Evolutionary conservation across 2,329 filamentous ascomycete species (phyloP), one percentile per base, ranked within the genome.

Genomic region (Pyricularia sp.): DNA sequence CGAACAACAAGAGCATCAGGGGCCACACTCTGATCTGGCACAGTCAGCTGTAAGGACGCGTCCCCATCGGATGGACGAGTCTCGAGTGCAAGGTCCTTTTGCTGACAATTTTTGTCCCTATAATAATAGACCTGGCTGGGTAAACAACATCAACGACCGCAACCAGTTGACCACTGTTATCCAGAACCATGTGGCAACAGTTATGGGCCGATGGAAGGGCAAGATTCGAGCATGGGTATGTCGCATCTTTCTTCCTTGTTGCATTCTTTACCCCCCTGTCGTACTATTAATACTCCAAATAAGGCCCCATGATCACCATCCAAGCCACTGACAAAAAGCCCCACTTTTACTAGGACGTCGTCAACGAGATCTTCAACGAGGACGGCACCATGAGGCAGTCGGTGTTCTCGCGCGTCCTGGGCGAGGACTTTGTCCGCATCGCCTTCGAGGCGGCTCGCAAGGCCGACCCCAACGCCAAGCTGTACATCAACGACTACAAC

Each of bases 401-500:
- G 11, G 87, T 91, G 73, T 92, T 91, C 80, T 89, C 82, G 73
- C 82, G 85, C 30, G 86, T 92, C 2, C 83, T 92, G 4, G 90
- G 90, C 64, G 89, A 92, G 79, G 84, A 85, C 76, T 92, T 90
- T 74, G 86, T 93, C 68, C 81, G 82, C 26, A 89, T 91, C 73
- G 90, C 90, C 50, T 93, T 92, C 79, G 82, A 85, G 68, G 86
- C 90, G 12, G 90, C 91, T 25, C 84, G 86, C 67, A 82, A 82
- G 10, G 89, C 88, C 17, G 90, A 92, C 76, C 88, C 90, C 2
- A 74, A 78, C 69, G 89, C 88, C 2, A 90, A 89, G 78, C 82
- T 93, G 58, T 93, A 91, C 81, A 91, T 92, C 79, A 93, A 93
- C 78, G 90, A 93, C 77, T 87, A 84, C 79, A 91, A 90, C 80